Percentiles rank a stretch among this genome's conserved stretches.
These are phyloP conservation scores for Nitzschia sp. DNA, from an alignment of 108 stramenopile species.

Conservation along the genomic window DNA sequence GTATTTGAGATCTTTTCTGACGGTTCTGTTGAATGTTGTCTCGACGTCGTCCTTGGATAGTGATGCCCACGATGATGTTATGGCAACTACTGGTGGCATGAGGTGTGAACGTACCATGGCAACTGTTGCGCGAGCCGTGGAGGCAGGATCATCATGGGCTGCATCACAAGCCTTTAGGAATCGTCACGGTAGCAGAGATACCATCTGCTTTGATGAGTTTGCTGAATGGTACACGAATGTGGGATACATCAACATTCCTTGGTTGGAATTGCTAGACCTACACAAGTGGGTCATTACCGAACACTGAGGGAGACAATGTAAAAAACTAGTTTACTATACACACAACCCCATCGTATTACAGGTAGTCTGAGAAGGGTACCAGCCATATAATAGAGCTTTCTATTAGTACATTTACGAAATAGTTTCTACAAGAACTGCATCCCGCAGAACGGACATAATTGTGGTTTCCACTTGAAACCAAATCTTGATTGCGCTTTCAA, in stretches of 20 bases:
- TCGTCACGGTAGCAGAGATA: constrained; percentile 29
- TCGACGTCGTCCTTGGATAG: constrained; percentile 43
- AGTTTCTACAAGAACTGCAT: no score
- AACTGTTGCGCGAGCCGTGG: constrained; percentile 59
- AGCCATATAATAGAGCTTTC: no score
- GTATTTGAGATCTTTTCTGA: constrained; percentile 79
- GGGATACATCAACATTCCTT: constrained; percentile 78
- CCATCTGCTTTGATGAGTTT: constrained; percentile 84
- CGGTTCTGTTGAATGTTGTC: constrained; percentile 66
- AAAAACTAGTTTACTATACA: no score
- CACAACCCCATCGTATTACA: no score
- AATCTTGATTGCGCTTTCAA: no score
- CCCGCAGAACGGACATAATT: no score
- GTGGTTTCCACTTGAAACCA: no score
- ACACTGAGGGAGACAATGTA: background rate
- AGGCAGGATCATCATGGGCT: constrained; percentile 80
- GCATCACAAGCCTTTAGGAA: constrained; percentile 61
- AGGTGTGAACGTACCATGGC: constrained; percentile 43
- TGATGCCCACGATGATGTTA: constrained; percentile 33
- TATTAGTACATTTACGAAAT: no score
- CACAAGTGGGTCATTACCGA: constrained; percentile 69
- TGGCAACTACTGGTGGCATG: constrained; percentile 44
- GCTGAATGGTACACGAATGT: constrained; percentile 90
- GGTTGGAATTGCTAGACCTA: constrained; percentile 87
- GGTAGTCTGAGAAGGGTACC: no score